phyloP scores from a whole-genome alignment of 1,139 yeast genomes.

The Wickerhamomyces sp. region DNA sequence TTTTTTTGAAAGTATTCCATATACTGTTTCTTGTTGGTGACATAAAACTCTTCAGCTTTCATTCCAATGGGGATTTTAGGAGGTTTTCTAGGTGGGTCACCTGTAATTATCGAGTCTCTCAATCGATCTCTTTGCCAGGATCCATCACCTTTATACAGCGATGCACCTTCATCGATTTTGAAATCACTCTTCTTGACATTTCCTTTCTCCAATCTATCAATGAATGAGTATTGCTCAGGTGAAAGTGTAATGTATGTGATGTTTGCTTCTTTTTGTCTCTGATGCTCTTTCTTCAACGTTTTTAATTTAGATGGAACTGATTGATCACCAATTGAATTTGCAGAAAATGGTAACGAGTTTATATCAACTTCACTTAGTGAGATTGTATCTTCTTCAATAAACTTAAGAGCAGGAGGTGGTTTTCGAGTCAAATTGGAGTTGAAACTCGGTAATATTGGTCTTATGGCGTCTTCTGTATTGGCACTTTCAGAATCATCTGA shows the following conservation, averaged over 20 bases:
- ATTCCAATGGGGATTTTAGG: constrained; percentile 52
- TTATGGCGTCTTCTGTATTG: constrained; percentile 2
- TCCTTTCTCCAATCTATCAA: constrained; percentile 22
- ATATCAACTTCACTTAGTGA: neutral
- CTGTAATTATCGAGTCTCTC: constrained; percentile 14
- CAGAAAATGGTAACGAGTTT: neutral
- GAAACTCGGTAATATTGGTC: too few relatives aligned
- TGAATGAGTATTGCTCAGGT: constrained; percentile 13
- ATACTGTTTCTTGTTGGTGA: constrained; percentile 11
- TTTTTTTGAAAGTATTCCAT: constrained; percentile 8
- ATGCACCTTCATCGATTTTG: constrained; percentile 20
- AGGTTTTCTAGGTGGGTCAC: constrained; percentile 40
- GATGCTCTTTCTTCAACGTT: constrained; percentile 3
- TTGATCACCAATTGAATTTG: neutral
- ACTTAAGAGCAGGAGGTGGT: too few relatives aligned
- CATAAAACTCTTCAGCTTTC: constrained; percentile 40
- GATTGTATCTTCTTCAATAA: neutral
- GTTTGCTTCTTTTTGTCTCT: constrained; percentile 1
- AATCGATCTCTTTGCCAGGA: constrained; percentile 25
- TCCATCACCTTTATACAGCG: constrained; percentile 36
- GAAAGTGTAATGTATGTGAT: constrained; percentile 8
- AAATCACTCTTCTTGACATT: constrained; percentile 17
- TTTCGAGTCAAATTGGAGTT: too few relatives aligned
- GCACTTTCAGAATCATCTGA: constrained; percentile 2
- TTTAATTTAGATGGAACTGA: constrained; percentile 2